Evolutionary conservation across 108 stramenopile genomes (phyloP), one percentile per base, ranked within the genome.

Genomic region (Epithemia pelagica): DNA sequence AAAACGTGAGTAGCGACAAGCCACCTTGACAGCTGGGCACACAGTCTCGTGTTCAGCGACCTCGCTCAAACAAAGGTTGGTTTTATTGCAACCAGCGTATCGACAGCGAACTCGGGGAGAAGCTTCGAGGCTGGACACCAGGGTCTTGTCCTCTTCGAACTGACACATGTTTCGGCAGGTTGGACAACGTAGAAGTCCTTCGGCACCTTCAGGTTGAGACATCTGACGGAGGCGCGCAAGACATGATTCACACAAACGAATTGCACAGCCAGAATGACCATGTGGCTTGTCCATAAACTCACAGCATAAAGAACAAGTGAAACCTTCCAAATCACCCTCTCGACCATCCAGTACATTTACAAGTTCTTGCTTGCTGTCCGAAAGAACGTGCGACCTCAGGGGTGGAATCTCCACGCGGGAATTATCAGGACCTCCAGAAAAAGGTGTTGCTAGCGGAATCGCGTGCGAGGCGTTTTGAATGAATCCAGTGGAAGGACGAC

Each of bases 91-190:
- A 23, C 18, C 7, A 18, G 7, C 25, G 21, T 58, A 58, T 23
- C 56, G 56, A 58, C 56, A 58, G 56, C 25, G 56, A 26, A 58
- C 8, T 5, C 7, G 56, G 25, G 56, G 56, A n/a, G 56, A 46
- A 15, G 5, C 15, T 5, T 5, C 37, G 37, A 46, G 5, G 37
- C 37, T 46, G 37, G 37, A 46, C 5, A 5, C 15, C 37, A 46
- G 5, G 5, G 37, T 46, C 37, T 46, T 46, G 37, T 46, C 37
- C 37, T 46, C 37, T 46, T 46, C 37, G 15, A 46, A 46, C 15
- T 15, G 37, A 46, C 10, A 46, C 10, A 10, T 5, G 15, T 46
- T 46, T 5, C 37, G 37, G 15, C 37, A 46, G 5, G 37, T 46
- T 10, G 37, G 37, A 46, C 37, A 46, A 5, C 37, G 37, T 15